These are phyloP conservation scores for Endocalyx cinctus DNA, from an alignment of 2,329 filamentous ascomycete genomes.

Conservation along the genomic window DNA sequence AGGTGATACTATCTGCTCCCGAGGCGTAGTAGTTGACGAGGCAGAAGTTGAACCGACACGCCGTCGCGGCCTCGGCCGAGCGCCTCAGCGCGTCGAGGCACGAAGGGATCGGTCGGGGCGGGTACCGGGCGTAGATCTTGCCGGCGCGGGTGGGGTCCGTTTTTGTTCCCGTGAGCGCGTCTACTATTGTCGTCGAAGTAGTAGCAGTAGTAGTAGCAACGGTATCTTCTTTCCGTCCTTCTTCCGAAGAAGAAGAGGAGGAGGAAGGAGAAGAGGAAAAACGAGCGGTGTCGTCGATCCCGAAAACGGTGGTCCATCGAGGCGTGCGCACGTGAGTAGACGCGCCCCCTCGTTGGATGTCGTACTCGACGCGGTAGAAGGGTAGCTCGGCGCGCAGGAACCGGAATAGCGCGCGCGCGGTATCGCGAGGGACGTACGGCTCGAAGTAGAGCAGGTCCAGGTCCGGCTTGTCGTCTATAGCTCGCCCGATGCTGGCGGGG, in stretches of 20 bases:
- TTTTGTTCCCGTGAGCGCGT: conserved; percentile 39
- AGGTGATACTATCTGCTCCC: conserved; percentile 71
- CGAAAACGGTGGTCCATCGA: conserved; percentile 57
- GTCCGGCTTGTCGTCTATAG: conserved; percentile 63
- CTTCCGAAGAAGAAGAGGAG: too few relatives aligned
- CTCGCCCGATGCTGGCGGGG: conserved; percentile 47
- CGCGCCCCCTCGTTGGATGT: conserved; percentile 60
- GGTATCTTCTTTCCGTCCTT: conserved; percentile 34
- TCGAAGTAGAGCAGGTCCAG: conserved; percentile 73
- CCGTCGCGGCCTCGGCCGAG: conserved; percentile 61
- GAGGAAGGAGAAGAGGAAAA: conserved; percentile 35
- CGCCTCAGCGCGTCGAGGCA: conserved; percentile 62
- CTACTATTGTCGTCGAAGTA: conserved; percentile 27
- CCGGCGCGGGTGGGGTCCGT: conserved; percentile 36
- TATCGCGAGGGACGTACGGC: conserved; percentile 59
- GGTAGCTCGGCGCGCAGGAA: conserved; percentile 68
- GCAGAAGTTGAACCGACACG: conserved; percentile 70
- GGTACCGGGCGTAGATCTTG: conserved; percentile 50
- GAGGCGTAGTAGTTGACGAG: conserved; percentile 81
- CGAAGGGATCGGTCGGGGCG: conserved; percentile 65
- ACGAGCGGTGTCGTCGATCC: conserved; percentile 55
- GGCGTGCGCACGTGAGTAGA: conserved; percentile 58
- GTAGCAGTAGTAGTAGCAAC: conserved; percentile 36
- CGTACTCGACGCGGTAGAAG: conserved; percentile 73
- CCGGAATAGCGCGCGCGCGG: conserved; percentile 58